Evolutionary conservation across 1,139 yeast species (phyloP).

Genomic region (Saccharomyces hybrid): DNA sequence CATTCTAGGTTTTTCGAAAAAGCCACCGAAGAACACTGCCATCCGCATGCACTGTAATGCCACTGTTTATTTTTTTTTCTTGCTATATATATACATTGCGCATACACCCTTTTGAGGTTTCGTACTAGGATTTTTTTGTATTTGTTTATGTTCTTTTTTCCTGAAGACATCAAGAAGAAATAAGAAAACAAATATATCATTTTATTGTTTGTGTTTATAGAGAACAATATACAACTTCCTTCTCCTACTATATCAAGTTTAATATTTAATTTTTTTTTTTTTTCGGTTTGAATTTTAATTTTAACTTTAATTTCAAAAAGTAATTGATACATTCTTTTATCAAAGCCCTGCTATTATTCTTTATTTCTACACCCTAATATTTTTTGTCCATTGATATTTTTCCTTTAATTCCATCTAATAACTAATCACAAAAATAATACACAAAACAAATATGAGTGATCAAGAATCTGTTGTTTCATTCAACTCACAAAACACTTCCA

Average conservation of each 20-base stretch:
- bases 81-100: neutral
- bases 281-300: neutral
- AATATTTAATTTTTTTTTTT: neutral
- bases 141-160: neutral
- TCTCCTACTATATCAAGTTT: neutral
- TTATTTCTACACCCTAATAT: slow-evolving; percentile 1
- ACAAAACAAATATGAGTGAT: slow-evolving; percentile 10
- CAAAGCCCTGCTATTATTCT: neutral
- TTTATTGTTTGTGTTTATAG: neutral
- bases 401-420: neutral
- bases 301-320: neutral
- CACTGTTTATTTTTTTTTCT: neutral
- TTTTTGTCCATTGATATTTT: neutral
- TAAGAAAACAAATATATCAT: neutral
- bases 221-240: neutral
- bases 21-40: neutral
- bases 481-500: slow-evolving; percentile 24
- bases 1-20: neutral
- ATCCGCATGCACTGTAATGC: neutral
- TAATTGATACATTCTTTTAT: neutral
- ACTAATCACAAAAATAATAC: neutral
- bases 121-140: neutral
- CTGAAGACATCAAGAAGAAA: neutral
- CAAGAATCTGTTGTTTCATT: slow-evolving; percentile 21
- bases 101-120: neutral